Conservation (phyloP, 768 basidiomycete genomes). For the Tephrocybe sp. region DNA sequence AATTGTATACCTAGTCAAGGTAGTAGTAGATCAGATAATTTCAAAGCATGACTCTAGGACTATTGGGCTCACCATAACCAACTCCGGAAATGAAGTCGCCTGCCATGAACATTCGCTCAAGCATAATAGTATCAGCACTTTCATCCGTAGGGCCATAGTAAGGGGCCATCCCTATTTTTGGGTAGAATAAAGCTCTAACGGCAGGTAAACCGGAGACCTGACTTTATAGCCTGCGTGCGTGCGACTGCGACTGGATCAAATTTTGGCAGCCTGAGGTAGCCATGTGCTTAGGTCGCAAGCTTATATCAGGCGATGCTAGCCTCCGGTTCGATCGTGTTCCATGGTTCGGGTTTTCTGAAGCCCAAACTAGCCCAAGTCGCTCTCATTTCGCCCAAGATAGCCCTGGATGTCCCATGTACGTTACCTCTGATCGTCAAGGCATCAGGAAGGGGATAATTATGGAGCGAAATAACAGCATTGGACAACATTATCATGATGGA, state of each 20-base stretch:
- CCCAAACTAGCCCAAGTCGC: no score
- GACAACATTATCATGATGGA: no score
- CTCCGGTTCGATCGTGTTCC: background rate
- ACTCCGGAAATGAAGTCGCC: constrained; percentile 33
- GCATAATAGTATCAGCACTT: constrained; percentile 20
- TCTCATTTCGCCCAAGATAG: no score
- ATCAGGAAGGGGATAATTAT: no score
- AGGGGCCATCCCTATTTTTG: constrained; percentile 10
- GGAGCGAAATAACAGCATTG: no score
- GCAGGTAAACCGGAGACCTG: background rate
- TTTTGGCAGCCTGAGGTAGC: background rate
- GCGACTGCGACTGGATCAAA: background rate
- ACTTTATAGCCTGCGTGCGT: background rate
- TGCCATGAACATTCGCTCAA: constrained; percentile 34
- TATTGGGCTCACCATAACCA: constrained; percentile 26
- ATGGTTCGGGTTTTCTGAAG: background rate
- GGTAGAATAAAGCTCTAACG: background rate
- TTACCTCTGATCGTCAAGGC: no score
- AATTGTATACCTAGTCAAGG: constrained; percentile 27
- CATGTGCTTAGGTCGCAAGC: background rate
- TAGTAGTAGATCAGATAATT: background rate
- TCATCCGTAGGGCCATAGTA: constrained; percentile 29
- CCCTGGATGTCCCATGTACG: no score
- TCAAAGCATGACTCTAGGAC: background rate
- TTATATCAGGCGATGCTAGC: no score